A percentile compares a stretch with the other conserved stretches of the same genome.
Evolutionary conservation across 2,329 filamentous ascomycete genomes (phyloP).

Genomic region (Neodidymelliopsis sp.): DNA sequence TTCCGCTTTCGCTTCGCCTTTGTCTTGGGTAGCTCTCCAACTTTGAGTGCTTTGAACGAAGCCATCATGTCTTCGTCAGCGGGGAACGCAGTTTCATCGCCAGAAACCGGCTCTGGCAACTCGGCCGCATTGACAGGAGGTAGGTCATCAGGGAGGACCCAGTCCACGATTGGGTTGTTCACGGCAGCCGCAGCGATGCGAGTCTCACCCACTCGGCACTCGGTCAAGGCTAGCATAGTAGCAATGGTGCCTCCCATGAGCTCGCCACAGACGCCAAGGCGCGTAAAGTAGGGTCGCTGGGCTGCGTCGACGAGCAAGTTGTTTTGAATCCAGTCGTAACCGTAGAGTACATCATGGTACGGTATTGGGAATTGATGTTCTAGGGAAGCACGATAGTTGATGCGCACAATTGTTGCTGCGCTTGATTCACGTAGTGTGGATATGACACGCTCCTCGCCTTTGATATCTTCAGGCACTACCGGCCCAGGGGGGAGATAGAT

Average conservation of each 20-base stretch:
- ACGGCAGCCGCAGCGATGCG: constrained; percentile 56
- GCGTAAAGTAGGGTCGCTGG: constrained; percentile 33
- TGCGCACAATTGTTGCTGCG: constrained; percentile 51
- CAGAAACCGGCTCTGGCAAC: constrained; percentile 38
- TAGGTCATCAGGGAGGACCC: constrained; percentile 53
- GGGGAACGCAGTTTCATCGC: constrained; percentile 42
- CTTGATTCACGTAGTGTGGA: constrained; percentile 46
- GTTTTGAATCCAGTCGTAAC: constrained; percentile 57
- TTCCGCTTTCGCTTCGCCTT: constrained; percentile 23
- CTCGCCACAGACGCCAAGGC: constrained; percentile 57
- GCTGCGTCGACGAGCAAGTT: constrained; percentile 43
- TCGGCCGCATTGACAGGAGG: constrained; percentile 27
- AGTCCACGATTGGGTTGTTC: constrained; percentile 58
- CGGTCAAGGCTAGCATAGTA: constrained; percentile 58
- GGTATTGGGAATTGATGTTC: constrained; percentile 53
- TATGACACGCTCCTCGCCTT: constrained; percentile 44
- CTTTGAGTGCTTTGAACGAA: constrained; percentile 11
- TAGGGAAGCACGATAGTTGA: constrained; percentile 55
- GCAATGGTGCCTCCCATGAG: constrained; percentile 58
- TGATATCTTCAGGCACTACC: constrained; percentile 30
- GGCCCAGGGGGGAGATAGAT: constrained; percentile 57
- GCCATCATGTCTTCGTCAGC: constrained; percentile 38
- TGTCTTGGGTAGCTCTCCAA: constrained; percentile 13
- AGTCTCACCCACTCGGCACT: constrained; percentile 52
- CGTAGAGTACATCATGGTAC: constrained; percentile 56